phyloP scores from a whole-genome alignment of 768 basidiomycete species.

The Dentipellis sp. region DNA sequence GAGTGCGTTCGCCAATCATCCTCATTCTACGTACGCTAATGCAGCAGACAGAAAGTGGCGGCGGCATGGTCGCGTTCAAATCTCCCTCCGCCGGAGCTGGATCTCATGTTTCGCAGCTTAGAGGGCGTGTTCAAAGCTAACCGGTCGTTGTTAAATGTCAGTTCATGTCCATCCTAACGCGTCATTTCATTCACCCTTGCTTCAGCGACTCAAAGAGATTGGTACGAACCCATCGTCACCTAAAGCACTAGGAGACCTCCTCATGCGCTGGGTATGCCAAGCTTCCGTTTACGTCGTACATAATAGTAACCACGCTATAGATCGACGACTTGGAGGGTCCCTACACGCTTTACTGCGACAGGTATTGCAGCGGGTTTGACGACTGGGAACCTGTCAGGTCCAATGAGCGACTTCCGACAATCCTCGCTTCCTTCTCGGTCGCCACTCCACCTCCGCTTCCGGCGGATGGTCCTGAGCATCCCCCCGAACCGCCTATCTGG shows the following conservation, averaged over 20 bases:
- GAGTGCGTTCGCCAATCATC: constrained; percentile 43
- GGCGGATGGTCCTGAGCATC: constrained; percentile 23
- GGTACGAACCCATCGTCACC: constrained; percentile 88
- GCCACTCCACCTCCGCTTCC: constrained; percentile 49
- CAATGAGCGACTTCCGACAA: constrained; percentile 60
- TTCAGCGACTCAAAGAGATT: constrained; percentile 88
- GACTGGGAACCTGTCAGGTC: constrained; percentile 69
- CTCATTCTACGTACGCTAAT: constrained; percentile 1
- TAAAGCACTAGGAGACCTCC: constrained; percentile 86
- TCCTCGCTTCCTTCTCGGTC: constrained; percentile 62
- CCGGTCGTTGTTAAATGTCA: constrained; percentile 65
- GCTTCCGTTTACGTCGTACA: not conserved
- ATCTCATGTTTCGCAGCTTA: constrained; percentile 89
- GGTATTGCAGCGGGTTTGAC: constrained; percentile 74
- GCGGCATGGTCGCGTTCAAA: constrained; percentile 96
- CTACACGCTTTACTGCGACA: constrained; percentile 72
- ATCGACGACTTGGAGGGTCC: constrained; percentile 87
- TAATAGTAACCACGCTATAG: constrained; percentile 31
- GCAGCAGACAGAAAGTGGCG: constrained; percentile 69
- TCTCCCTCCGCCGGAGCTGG: constrained; percentile 86
- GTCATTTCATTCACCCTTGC: constrained; percentile 5
- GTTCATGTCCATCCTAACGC: constrained; percentile 17
- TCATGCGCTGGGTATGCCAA: constrained; percentile 89
- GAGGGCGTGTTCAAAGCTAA: constrained; percentile 92
- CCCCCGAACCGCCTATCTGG: constrained; percentile 45